Evolutionary conservation across 345 rosid genomes (phyloP).

Genomic region (Ceriops zippeliana): DNA sequence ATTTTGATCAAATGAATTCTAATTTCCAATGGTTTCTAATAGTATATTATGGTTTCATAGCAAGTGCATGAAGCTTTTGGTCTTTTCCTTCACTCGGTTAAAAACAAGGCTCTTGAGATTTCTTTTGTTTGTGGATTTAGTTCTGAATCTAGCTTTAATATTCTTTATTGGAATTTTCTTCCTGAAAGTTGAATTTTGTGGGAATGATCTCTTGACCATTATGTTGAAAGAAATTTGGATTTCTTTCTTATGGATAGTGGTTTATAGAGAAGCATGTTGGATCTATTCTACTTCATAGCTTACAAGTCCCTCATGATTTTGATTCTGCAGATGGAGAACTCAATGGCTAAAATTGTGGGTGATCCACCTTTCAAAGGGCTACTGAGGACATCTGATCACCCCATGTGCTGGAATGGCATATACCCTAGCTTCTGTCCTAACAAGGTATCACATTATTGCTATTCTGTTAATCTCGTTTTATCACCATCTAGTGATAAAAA

Average conservation of each 20-base stretch:
- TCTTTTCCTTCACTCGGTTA: neutral
- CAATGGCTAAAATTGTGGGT: slow-evolving; percentile 33
- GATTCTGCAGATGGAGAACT: slow-evolving; percentile 44
- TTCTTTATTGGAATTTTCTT: neutral
- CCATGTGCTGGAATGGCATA: slow-evolving; percentile 39
- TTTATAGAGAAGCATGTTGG: neutral
- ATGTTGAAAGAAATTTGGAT: too few species aligned
- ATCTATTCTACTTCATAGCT: slow-evolving; percentile 3
- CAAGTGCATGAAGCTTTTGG: neutral
- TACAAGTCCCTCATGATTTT: slow-evolving; percentile 15
- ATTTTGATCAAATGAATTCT: neutral
- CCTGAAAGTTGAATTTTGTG: neutral
- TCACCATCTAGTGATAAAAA: neutral
- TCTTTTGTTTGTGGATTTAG: too few species aligned
- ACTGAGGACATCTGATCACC: slow-evolving; percentile 49
- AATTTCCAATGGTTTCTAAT: neutral
- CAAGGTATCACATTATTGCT: slow-evolving; percentile 42
- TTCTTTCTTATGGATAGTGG: neutral
- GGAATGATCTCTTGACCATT: neutral
- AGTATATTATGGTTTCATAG: neutral
- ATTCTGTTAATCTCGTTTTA: too few species aligned
- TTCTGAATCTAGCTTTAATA: too few species aligned
- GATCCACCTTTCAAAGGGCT: slow-evolving; percentile 47
- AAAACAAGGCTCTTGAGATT: too few species aligned
- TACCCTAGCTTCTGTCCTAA: slow-evolving; percentile 42